phyloP scores from a whole-genome alignment of 306 rosid species.

The Begonia masoniana region DNA sequence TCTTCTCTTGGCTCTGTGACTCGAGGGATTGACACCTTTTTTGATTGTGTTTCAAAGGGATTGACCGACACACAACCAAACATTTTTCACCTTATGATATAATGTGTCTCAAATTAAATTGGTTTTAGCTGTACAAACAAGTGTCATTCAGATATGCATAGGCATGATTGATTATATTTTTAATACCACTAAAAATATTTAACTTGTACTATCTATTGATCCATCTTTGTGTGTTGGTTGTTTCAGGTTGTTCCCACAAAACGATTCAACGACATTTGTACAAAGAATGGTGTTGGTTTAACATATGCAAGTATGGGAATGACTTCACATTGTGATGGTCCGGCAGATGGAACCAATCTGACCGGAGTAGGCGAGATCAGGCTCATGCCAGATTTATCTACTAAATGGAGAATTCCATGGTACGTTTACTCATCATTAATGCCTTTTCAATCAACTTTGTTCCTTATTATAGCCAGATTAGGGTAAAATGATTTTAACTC shows the following conservation, averaged over 20 bases:
- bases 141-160: no score
- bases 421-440: slow-evolving; percentile 15
- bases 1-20: no score
- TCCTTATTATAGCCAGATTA: neutral
- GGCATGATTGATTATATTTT: no score
- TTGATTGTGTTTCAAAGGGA: no score
- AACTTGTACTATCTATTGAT: neutral
- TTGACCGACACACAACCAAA: no score
- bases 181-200: no score
- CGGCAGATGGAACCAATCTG: slow-evolving; percentile 58
- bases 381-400: slow-evolving; percentile 75
- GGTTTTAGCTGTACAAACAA: no score
- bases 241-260: slow-evolving; percentile 67
- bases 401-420: slow-evolving; percentile 71
- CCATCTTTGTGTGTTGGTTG: slow-evolving; percentile 10
- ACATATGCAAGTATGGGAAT: slow-evolving; percentile 53
- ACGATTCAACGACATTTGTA: slow-evolving; percentile 45
- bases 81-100: no score
- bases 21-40: no score
- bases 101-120: no score
- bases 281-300: slow-evolving; percentile 59
- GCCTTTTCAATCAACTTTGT: neutral
- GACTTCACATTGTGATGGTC: slow-evolving; percentile 51
- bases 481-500: neutral
- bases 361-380: slow-evolving; percentile 71